A percentile compares a stretch with the other conserved stretches of the same genome.
Evolutionary conservation across 305 asterid species (phyloP).

Genomic region (Petunia hybrid): DNA sequence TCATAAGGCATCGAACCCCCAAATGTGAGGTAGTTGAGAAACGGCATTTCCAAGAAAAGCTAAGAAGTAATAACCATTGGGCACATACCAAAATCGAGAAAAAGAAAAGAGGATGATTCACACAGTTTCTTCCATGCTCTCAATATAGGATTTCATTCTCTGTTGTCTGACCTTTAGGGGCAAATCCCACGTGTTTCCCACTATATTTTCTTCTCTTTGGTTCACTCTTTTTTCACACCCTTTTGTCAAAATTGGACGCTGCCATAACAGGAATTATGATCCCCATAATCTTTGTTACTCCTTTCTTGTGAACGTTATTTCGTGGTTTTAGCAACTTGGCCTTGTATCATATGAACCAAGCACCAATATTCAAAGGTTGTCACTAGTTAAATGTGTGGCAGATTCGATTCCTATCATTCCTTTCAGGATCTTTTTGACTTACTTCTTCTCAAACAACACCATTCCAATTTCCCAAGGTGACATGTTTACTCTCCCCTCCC

Average conservation of each 20-base stretch:
- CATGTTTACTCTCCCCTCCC: no score
- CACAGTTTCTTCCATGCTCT: neutral
- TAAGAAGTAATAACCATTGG: slow-evolving; percentile 10
- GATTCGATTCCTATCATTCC: neutral
- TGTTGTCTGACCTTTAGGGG: slow-evolving; percentile 7
- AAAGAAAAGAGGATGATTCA: neutral
- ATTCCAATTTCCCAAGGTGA: neutral
- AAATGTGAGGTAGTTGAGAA: slow-evolving; percentile 20
- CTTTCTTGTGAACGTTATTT: slow-evolving; percentile 24
- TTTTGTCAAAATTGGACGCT: slow-evolving; percentile 13
- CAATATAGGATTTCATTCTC: slow-evolving; percentile 5
- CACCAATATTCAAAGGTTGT: neutral
- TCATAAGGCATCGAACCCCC: slow-evolving; percentile 11
- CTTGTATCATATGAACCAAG: slow-evolving; percentile 10
- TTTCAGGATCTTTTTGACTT: neutral
- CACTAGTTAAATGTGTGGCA: neutral
- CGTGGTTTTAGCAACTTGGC: neutral
- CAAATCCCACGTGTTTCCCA: slow-evolving; percentile 9
- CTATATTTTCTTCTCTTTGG: neutral
- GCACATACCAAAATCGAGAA: neutral
- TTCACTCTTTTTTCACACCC: slow-evolving; percentile 28
- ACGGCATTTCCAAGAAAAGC: neutral
- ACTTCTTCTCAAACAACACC: neutral
- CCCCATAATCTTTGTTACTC: neutral
- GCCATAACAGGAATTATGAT: neutral